Conservation (phyloP, 495 filamentous ascomycete genomes). For the Penicillium arizonense region DNA sequence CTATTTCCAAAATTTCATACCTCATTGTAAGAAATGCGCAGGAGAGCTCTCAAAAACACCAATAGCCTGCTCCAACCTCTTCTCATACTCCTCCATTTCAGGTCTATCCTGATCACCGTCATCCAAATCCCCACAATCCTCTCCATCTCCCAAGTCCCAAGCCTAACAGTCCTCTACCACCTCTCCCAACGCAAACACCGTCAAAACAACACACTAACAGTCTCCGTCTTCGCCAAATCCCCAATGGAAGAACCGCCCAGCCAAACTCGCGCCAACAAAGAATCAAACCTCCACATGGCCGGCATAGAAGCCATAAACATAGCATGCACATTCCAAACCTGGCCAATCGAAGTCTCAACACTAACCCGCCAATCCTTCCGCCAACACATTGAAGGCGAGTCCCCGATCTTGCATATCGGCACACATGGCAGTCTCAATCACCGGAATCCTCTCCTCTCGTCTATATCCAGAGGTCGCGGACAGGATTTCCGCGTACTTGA, state of each 20-base stretch:
- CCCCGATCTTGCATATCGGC: slow-evolving; percentile 28
- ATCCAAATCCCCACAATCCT: neutral
- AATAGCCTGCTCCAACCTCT: slow-evolving; percentile 22
- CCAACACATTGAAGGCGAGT: slow-evolving; percentile 19
- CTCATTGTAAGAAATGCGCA: slow-evolving; percentile 13
- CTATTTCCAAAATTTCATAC: too few relatives aligned
- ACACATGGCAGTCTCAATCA: slow-evolving; percentile 26
- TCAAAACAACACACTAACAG: slow-evolving; percentile 13
- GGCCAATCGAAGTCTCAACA: slow-evolving; percentile 28
- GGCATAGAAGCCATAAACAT: slow-evolving; percentile 30
- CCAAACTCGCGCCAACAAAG: slow-evolving; percentile 2
- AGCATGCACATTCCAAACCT: slow-evolving; percentile 24
- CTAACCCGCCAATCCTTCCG: slow-evolving; percentile 22
- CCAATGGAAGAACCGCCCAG: slow-evolving; percentile 1
- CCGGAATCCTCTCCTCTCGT: slow-evolving; percentile 27
- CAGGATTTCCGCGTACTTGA: slow-evolving; percentile 30
- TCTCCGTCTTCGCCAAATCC: slow-evolving; percentile 29
- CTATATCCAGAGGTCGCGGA: slow-evolving; percentile 23
- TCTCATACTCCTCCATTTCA: slow-evolving; percentile 25
- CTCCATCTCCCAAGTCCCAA: slow-evolving; percentile 25
- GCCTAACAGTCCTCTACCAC: slow-evolving; percentile 26
- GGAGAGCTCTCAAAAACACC: slow-evolving; percentile 22
- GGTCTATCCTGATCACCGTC: slow-evolving; percentile 12
- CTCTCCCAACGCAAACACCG: slow-evolving; percentile 19
- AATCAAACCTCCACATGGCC: slow-evolving; percentile 25